Evolutionary conservation across 257 asterid species (phyloP), one percentile per base, ranked within the genome.

Genomic region (Scutellaria minor): DNA sequence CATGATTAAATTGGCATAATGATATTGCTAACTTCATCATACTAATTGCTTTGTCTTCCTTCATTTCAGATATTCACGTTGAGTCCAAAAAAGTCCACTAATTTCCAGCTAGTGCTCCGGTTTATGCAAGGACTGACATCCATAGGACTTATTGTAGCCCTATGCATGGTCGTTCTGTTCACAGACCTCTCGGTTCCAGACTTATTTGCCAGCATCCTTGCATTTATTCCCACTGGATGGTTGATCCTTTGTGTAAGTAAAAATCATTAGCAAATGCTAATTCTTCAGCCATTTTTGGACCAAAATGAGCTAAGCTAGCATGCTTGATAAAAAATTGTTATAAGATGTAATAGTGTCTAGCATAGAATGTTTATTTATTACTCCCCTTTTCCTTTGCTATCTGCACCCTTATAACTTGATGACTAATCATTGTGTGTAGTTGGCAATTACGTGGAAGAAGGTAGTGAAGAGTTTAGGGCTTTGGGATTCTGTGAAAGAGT

Each of bases 221-320:
- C 95, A 46, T 95, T 95, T 72, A 87, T 95, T 84, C 96, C 99
- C 54, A 95, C 99, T 11, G 99, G 99, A 76, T 95, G 99, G 99
- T 63, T 81, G 54, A 87, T 95, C 71, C 78, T 95, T 51, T 88
- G 87, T 41, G 98, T 94, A 86, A 89, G 98, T 89, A 42, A 35
- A 47, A 14, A 22, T 72, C 64, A 22, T 48, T 10, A 46, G 9
- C 22, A 55, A 13, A 47, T 73, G 74, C 73, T 66, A 40, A 22
- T 9, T 73, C 58, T 60, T 68, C 62, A 14, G 44, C 63, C 48
- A 22, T 70, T 39, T 27, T 35, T 9, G 51, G 14, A 27, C 61
- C 69, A 40, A 2, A 4, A 31, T 31, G 37, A 31, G 37, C 4
- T 31, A 27, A 31, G 37, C 37, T 31, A 31, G 37, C 37, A 31